Percentiles rank a stretch among this genome's conserved stretches.
These are phyloP conservation scores for Carnegiea gigantea DNA, from an alignment of 179 eudicot genomes.

Conservation along the genomic window DNA sequence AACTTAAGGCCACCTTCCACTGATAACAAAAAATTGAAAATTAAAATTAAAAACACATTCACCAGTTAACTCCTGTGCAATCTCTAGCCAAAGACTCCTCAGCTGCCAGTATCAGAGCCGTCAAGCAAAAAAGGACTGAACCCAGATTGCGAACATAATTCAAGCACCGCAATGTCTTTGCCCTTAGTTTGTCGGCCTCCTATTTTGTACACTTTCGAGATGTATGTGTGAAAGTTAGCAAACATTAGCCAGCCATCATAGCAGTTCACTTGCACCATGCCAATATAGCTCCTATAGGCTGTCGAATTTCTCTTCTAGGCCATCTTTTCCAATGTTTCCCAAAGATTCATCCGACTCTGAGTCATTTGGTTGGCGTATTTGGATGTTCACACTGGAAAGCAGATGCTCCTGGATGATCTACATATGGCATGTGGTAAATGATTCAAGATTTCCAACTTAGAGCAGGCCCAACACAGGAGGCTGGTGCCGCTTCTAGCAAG, in stretches of 20 bases:
- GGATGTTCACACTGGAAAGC: constrained; percentile 45
- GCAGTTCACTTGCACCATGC: constrained; percentile 15
- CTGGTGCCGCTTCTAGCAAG: too few species aligned
- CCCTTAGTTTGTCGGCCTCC: constrained; percentile 29
- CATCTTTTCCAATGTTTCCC: constrained; percentile 21
- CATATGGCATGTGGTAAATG: background rate
- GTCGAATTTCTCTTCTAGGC: constrained; percentile 37
- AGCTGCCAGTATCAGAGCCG: too few species aligned
- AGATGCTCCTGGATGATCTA: constrained; percentile 53
- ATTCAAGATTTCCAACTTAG: too few species aligned
- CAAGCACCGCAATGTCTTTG: too few species aligned
- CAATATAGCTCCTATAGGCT: constrained; percentile 28
- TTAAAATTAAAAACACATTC: background rate
- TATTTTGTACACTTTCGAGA: constrained; percentile 39
- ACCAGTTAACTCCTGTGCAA: background rate
- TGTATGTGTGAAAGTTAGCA: constrained; percentile 42
- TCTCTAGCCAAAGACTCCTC: too few species aligned
- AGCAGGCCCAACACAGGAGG: too few species aligned
- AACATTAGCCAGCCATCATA: constrained; percentile 22
- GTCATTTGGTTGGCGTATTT: constrained; percentile 35
- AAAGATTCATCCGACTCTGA: constrained; percentile 34
- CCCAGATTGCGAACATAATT: too few species aligned
- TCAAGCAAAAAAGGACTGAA: too few species aligned
- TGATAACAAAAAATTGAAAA: constrained; percentile 12
- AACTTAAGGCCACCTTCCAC: constrained; percentile 15